Conservation (phyloP, 2,329 filamentous ascomycete genomes). For the Fusarium coffeatum region DNA sequence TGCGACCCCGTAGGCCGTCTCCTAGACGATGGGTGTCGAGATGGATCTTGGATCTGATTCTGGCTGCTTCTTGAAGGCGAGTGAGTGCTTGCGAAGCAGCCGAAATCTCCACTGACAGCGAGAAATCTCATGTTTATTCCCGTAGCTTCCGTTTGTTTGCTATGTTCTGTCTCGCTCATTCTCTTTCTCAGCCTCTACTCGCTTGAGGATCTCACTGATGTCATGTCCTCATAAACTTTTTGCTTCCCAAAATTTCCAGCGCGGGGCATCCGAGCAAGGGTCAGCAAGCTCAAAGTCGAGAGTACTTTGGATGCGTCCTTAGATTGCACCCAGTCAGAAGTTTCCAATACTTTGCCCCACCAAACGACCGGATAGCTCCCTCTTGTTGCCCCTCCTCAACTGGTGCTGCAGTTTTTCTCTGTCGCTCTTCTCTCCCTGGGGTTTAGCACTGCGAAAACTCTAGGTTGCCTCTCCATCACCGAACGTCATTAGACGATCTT, state of each 20-base stretch:
- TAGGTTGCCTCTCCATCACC: slow-evolving; percentile 31
- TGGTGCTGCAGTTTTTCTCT: slow-evolving; percentile 24
- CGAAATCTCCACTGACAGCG: not conserved
- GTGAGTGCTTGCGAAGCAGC: not conserved
- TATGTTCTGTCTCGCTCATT: slow-evolving; percentile 1
- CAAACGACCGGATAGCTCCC: slow-evolving; percentile 28
- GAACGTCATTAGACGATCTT: slow-evolving; percentile 27
- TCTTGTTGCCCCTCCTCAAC: slow-evolving; percentile 38
- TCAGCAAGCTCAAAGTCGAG: slow-evolving; percentile 28
- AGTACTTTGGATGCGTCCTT: slow-evolving; percentile 17
- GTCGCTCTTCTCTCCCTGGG: slow-evolving; percentile 41
- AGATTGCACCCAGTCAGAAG: too few species aligned
- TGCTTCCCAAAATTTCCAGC: slow-evolving; percentile 48
- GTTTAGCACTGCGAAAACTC: slow-evolving; percentile 32
- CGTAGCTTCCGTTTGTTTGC: slow-evolving; percentile 23
- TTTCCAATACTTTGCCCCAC: slow-evolving; percentile 39
- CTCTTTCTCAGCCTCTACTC: not conserved
- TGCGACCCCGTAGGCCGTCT: slow-evolving; percentile 12
- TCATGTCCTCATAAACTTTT: slow-evolving; percentile 45
- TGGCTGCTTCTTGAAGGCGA: slow-evolving; percentile 24
- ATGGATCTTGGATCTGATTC: slow-evolving; percentile 31
- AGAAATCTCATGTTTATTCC: slow-evolving; percentile 23
- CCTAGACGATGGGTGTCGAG: slow-evolving; percentile 23
- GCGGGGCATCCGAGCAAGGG: slow-evolving; percentile 45
- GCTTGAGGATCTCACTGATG: slow-evolving; percentile 44